Evolutionary conservation across 2,329 filamentous ascomycete species (phyloP), one percentile per base, ranked within the genome.

Genomic region (Venturiaceae sp.): DNA sequence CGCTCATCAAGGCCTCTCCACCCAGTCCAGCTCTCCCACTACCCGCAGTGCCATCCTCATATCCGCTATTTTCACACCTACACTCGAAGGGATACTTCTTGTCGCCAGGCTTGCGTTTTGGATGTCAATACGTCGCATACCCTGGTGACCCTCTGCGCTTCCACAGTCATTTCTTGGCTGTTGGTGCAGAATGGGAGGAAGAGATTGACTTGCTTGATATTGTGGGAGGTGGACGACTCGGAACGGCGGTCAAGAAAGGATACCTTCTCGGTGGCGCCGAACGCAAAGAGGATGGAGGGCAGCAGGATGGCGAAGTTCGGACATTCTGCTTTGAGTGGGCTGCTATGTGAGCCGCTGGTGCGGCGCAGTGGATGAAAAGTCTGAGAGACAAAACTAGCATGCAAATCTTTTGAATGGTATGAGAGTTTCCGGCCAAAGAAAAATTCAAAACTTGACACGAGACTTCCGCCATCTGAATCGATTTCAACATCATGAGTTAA

Each of bases 221-320:
- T 14, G 86, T 97, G 16, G 87, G 85, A 21, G 91, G 90, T 7
- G 94, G 94, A 5, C 81, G 94, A 64, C 72, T 99, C 62, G 94
- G 92, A 0, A 97, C 94, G 2, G 90, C 90, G 54, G 94, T 97
- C 21, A 99, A 99, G 79, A 99, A 99, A 74, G 89, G 90, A 0
- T 96, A 91, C 66, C 75, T 99, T 57, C 80, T 99, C 59, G 92
- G 92, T 6, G 91, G 90, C 0, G 44, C 36, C 19, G 47, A 55
- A 19, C 44, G 23, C 23, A 78, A 82, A 65, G 75, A 80, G 57
- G 67, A 71, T 52, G 69, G 67, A 13, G 61, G 66, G 28, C 64
- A 65, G 23, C 57, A 61, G 11, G 59, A 65, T 63, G 62, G 67
- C 26, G 62, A 70, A 55, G 72, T 92, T 23, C 80, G 88, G 63